phyloP scores from a whole-genome alignment of 805 yeast species.

The Scheffersomyces coipomensis region DNA sequence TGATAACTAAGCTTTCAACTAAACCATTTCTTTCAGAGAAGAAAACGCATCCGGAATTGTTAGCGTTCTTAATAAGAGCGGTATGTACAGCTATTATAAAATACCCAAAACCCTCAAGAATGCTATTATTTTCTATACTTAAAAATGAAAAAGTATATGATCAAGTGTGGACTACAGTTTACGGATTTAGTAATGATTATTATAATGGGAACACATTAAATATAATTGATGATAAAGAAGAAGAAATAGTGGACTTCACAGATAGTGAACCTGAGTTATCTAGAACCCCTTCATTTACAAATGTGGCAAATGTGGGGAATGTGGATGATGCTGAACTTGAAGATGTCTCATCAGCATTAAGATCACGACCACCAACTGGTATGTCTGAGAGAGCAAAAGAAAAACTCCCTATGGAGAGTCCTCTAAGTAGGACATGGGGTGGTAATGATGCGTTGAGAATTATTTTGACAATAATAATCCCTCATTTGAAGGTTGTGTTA shows the following conservation, averaged over 20 bases:
- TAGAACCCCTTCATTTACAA: neutral
- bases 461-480: conserved; percentile 39
- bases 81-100: conserved; percentile 53
- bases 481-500: conserved; percentile 27
- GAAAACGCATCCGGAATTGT: conserved; percentile 48
- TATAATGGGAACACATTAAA: conserved; percentile 19
- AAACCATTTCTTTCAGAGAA: conserved; percentile 33
- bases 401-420: conserved; percentile 50
- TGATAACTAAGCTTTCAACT: conserved; percentile 38
- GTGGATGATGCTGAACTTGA: conserved; percentile 3
- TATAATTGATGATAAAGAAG: conserved; percentile 12
- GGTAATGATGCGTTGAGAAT: conserved; percentile 50
- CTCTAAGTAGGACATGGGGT: conserved; percentile 54
- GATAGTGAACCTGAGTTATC: neutral
- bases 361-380: conserved; percentile 56
- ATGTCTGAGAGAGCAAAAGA: conserved; percentile 58
- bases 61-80: conserved; percentile 60
- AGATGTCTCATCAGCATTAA: conserved; percentile 36
- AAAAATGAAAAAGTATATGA: conserved; percentile 40
- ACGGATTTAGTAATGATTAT: conserved; percentile 21
- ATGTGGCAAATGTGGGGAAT: neutral
- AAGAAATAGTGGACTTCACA: conserved; percentile 1
- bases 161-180: conserved; percentile 32
- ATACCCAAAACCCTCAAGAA: conserved; percentile 50
- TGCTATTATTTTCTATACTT: conserved; percentile 50